Evolutionary conservation across 192 early-diverging fungal species (phyloP), one percentile per base, ranked within the genome.

Genomic region (Diversispora epigaea): DNA sequence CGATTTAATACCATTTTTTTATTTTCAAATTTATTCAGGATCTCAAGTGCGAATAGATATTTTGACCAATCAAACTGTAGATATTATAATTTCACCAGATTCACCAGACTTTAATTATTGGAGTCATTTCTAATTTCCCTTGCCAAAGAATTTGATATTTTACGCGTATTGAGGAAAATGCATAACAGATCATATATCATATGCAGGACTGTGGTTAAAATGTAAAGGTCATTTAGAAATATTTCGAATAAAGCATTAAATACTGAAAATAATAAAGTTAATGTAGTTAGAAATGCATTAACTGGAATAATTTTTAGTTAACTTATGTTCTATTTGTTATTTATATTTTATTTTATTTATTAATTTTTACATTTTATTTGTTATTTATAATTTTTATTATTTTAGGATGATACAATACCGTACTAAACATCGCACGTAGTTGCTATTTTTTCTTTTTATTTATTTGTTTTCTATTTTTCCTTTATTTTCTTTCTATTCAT

Each of bases 151-250:
- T 90, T 93, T 60, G 73, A 89, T 69, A 77, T 89, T 67, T 80
- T 93, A 54, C 86, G 87, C 40, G 89, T 99, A 47, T 83, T 99
- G 69, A 86, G 97, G 97, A 77, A 99, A 99, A 83, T 99, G 97
- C 85, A 99, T 96, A 8, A 99, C 97, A 14, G 96, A 99, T 86
- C 97, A 99, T 78, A 99, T 99, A 78, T 96, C 94, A 60, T 93
- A 93, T 19, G 97, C 96, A 45, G 97, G 97, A 58, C 93, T 91
- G 50, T 99, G 97, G 96, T 86, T 99, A 77, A 97, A 97, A 80
- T 99, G 95, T 86, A 95, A 95, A 81, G 97, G 97, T 15, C 97
- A 99, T 79, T 80, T 99, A 74, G 91, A 84, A 99, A 98, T 83
- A 95, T 99, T 79, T 88, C 96, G 43, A 90, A 97, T 82, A 99